Evolutionary conservation across 1,284 basidiomycete species (phyloP).

Genomic region (Polyporus tsugae): DNA sequence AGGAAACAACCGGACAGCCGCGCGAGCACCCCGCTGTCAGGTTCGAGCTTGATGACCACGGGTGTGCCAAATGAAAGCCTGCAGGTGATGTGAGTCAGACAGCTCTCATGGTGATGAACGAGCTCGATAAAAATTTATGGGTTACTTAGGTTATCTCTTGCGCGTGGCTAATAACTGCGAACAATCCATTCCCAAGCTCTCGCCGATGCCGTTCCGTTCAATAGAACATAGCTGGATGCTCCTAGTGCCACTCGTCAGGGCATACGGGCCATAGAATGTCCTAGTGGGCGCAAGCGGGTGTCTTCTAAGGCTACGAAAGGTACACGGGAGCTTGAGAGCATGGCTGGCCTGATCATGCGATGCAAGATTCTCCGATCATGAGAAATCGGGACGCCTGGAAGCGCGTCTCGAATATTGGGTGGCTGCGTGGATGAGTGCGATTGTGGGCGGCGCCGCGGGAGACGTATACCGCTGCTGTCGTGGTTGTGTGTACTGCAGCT

Average conservation of each 20-base stretch:
- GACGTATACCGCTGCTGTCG: conserved; percentile 3
- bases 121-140: conserved; percentile 14
- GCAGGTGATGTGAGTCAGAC: conserved; percentile 32
- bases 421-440: conserved; percentile 22
- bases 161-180: background rate
- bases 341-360: conserved; percentile 32
- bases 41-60: conserved; percentile 24
- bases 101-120: conserved; percentile 18
- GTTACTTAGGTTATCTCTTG: conserved; percentile 1
- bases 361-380: conserved; percentile 35
- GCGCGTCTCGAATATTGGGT: conserved; percentile 27
- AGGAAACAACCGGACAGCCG: conserved; percentile 25
- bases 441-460: conserved; percentile 22
- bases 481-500: background rate
- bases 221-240: background rate
- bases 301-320: conserved; percentile 14
- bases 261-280: conserved; percentile 8
- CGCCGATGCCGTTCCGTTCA: background rate
- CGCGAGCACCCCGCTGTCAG: conserved; percentile 28
- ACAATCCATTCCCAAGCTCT: background rate
- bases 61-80: conserved; percentile 32
- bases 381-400: conserved; percentile 34
- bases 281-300: conserved; percentile 16
- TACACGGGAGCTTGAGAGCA: conserved; percentile 18
- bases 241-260: conserved; percentile 3